Base-by-base conservation (phyloP, 2,329 filamentous ascomycete species). In the Penicillium vulpinum region DNA sequence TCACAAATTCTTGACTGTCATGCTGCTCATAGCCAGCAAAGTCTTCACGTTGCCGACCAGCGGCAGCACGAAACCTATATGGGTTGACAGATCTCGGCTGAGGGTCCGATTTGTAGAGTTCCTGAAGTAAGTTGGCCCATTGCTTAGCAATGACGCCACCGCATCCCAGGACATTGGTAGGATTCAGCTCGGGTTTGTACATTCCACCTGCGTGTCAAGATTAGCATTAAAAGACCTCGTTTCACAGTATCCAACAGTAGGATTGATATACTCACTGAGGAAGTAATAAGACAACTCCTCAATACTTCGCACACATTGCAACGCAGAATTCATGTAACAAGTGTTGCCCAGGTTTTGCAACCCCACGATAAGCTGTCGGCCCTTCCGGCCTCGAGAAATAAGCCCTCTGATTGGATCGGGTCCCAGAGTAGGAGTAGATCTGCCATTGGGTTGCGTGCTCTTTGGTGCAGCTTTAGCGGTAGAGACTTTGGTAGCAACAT, bases 311-410 rank as follows among this genome's bases (percentile, higher is more conserved):
- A 99, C 85, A 72, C 94, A 99, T 72, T 99, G 94, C 53, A 97
- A 80, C 10, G 94, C 94, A 22, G 93, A 96, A 75, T 97, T 97
- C 92, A 97, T 97, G 77, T 99, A 99, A 76, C 94, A 99, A 0
- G 94, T 97, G 69, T 99, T 99, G 47, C 94, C 94, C 15, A 99
- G 79, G 69, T 99, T 99, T 62, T 85, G 86, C 51, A 99, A 79
- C 33, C 94, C 94, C 40, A 92, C 89, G 39, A 88, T 88, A 33
- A 86, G 76, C 60, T 87, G 86, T 10, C 89, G 89, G 38, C 86
- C 84, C 58, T 88, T 85, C 40, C 67, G 64, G 41, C 91, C 91
- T 63, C 92, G 83, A 0, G 48, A 29, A 16, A 46, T 45, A 33
- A 56, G 41, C 8, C 35, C 40, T 18, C 36, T 33, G 8, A 54